Base-by-base conservation (phyloP, 306 rosid species). In the Vigna trinervia region DNA sequence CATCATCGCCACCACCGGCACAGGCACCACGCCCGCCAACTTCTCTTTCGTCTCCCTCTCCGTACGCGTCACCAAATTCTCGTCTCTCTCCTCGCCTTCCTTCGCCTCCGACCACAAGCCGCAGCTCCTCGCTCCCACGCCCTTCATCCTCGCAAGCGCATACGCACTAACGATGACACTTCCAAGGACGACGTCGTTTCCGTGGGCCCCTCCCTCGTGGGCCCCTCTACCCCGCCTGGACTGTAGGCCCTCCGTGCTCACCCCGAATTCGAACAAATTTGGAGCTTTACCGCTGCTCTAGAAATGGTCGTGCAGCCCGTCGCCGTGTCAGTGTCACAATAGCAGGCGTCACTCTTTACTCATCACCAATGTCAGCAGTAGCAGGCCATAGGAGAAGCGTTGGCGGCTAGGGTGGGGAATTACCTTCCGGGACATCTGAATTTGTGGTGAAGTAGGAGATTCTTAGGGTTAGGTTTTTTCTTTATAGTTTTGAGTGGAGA, bases 351-450 rank as follows among this genome's bases (percentile, higher is more conserved):
- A 4, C 70, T 85, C 12, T 87, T 87, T 76, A 66, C 80, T 64
- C 88, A 83, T 12, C 88, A 87, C 26, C 89, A 85, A 13, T 87
- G 76, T 10, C 84, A 79, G 0, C 78, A 81, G 6, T 80, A 85
- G 13, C 86, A 78, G 62, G 83, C 89, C 83, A 92, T 92, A 88
- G 62, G 88, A 89, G 32, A 88, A 51, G 82, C 88, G 80, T 91
- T 91, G 14, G 60, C 85, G 26, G 88, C 77, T 23, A 23, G 26
- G 26, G 26, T 23, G 26, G 26, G 1, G 1, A 23, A 23, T 23
- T 96, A 96, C 79, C 97, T 92, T 82, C 97, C 99, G 0, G 98
- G 99, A 2, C 99, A 96, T 87, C 96, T 96, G 62, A 96, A 96
- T 89, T 96, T 87, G 98, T 89, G 98, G 88, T 88, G 84, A 78